Evolutionary conservation across 1,284 basidiomycete species (phyloP).

Genomic region (Stygiomarasmius scandens): DNA sequence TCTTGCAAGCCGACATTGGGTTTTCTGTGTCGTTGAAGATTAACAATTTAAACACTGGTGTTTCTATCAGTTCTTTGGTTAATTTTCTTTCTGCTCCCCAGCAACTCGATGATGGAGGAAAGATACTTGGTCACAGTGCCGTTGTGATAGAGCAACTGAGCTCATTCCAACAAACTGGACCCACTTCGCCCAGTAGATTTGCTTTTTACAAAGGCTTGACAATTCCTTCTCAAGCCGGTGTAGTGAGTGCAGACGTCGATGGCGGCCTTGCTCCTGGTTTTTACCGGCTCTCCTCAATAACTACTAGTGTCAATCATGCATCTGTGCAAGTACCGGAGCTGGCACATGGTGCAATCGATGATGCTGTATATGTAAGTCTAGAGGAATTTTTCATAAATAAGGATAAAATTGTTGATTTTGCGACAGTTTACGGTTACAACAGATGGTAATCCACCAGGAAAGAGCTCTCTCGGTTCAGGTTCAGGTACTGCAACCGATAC

Average conservation of each 20-base stretch:
- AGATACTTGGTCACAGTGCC: constrained; percentile 51
- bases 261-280: constrained; percentile 49
- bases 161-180: constrained; percentile 36
- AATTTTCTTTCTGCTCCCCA: constrained; percentile 2
- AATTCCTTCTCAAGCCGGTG: constrained; percentile 37
- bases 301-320: constrained; percentile 47
- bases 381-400: too few species aligned
- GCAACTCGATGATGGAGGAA: constrained; percentile 25
- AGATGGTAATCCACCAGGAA: background rate
- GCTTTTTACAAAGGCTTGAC: constrained; percentile 48
- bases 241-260: background rate
- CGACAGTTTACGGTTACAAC: background rate
- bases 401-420: background rate
- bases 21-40: constrained; percentile 53
- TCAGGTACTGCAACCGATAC: background rate
- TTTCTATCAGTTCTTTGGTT: background rate
- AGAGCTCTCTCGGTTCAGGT: too few species aligned
- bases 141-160: constrained; percentile 47
- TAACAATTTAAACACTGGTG: constrained; percentile 25
- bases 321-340: constrained; percentile 42
- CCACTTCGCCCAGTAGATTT: constrained; percentile 44
- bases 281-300: constrained; percentile 48
- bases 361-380: constrained; percentile 15
- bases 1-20: constrained; percentile 40
- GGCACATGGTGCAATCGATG: constrained; percentile 34